Evolutionary conservation across 345 rosid genomes (phyloP), one percentile per base, ranked within the genome.

Genomic region (Euphorbia pulcherrima): DNA sequence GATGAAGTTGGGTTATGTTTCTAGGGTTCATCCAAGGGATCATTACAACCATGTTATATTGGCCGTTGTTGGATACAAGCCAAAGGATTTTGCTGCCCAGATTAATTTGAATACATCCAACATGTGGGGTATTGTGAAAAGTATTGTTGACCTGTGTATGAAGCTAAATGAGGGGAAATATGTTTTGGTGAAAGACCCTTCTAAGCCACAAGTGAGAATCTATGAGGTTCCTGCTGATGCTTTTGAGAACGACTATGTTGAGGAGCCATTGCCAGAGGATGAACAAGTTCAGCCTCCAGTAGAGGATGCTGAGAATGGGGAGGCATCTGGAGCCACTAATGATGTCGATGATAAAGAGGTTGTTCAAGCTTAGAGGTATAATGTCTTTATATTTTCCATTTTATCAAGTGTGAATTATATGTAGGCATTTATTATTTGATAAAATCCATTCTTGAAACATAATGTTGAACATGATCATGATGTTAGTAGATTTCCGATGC

Each of bases 101-200:
- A 88, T 91, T 24, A 94, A 94, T 87, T 80, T 94, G 64, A 94
- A 85, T 66, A 89, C 96, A 12, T 18, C 77, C 0, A 91, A 94
- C 40, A 94, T 94, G 99, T 94, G 99, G 99, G 99, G 99, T 0
- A 94, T 94, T 75, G 89, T 91, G 75, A 94, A 94, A 80, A 85
- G 96, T 44, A 88, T 94, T 40, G 97, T 94, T 65, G 96, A 91
- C 64, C 74, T 89, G 81, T 94, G 97, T 79, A 91, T 91, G 99
- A 91, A 88, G 71, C 72, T 90, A 75, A 90, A 86, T 69, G 96
- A 90, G 73, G 96, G 96, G n/a, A 90, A 87, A 82, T 91, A 89
- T 76, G 99, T 94, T 44, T 75, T 94, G 3, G 96, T 94, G 33
- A 91, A 94, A 77, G 99, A 91, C 75, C 99, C 97, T 3, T 80